Evolutionary conservation across 1,284 basidiomycete genomes (phyloP).

Genomic region (Butyriboletus appendiculatus): DNA sequence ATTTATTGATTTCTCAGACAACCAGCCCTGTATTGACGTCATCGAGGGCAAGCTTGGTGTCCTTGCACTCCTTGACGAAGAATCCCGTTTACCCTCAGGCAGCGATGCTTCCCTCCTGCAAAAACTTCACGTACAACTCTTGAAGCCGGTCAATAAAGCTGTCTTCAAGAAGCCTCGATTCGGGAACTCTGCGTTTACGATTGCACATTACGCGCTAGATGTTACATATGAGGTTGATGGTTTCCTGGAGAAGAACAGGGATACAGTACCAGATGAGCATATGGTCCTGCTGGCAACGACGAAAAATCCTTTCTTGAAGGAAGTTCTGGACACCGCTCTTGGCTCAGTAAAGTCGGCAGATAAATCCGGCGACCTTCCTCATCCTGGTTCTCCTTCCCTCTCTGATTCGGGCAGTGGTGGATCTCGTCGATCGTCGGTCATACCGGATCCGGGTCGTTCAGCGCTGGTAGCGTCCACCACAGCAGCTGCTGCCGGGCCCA

Average conservation of each 20-base stretch:
- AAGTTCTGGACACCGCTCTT: constrained; percentile 90
- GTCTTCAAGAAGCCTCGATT: constrained; percentile 99
- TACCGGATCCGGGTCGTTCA: constrained; percentile 82
- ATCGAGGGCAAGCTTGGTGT: constrained; percentile 98
- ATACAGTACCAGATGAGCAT: constrained; percentile 98
- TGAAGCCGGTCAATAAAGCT: constrained; percentile 82
- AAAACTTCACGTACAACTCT: constrained; percentile 89
- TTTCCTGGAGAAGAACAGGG: constrained; percentile 98
- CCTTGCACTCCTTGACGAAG: constrained; percentile 94
- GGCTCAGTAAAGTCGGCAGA: constrained; percentile 70
- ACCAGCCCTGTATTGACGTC: constrained; percentile 98
- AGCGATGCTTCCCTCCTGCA: constrained; percentile 93
- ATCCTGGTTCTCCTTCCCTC: constrained; percentile 66
- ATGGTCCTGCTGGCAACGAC: constrained; percentile 85
- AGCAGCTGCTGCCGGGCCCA: constrained; percentile 42
- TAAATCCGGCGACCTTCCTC: constrained; percentile 42
- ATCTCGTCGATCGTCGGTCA: constrained; percentile 77
- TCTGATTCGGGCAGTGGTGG: constrained; percentile 74
- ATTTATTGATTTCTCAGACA: constrained; percentile 99
- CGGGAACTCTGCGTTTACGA: constrained; percentile 95
- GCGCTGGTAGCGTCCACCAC: constrained; percentile 60
- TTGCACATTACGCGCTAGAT: constrained; percentile 97
- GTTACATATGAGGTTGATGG: constrained; percentile 99
- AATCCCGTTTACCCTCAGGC: constrained; percentile 94
- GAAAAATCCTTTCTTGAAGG: constrained; percentile 91